Percentiles rank a stretch among this genome's conserved stretches.
Conservation (phyloP, 768 basidiomycete genomes). For the Boletus subparvulus region DNA sequence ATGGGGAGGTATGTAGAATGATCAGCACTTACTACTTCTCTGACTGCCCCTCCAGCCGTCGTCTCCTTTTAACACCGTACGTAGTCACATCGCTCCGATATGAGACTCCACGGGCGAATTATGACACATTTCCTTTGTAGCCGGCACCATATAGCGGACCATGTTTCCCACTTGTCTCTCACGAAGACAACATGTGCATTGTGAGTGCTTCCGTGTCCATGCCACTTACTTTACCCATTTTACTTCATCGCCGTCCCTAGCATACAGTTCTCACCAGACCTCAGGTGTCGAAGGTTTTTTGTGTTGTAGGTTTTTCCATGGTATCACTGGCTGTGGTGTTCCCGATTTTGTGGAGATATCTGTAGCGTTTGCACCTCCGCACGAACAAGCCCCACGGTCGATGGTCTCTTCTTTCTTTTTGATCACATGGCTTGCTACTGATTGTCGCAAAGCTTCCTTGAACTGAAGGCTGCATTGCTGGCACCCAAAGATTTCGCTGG, state of each 20-base stretch:
- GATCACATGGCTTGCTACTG: not conserved
- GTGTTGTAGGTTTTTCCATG: constrained; percentile 55
- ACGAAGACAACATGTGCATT: constrained; percentile 35
- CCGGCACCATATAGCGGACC: no score
- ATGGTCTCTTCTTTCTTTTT: constrained; percentile 36
- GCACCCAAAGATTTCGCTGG: constrained; percentile 55
- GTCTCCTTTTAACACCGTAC: no score
- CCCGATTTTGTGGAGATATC: constrained; percentile 55
- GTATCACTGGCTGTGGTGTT: constrained; percentile 58
- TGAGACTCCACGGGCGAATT: no score
- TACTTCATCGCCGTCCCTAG: constrained; percentile 47
- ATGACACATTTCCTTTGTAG: no score
- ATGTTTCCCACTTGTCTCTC: no score
- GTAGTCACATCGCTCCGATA: no score
- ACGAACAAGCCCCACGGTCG: constrained; percentile 53
- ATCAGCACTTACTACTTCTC: no score
- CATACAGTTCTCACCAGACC: constrained; percentile 46
- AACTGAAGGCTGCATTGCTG: constrained; percentile 49
- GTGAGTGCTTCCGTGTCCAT: constrained; percentile 28
- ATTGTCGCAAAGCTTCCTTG: constrained; percentile 48
- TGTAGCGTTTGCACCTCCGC: constrained; percentile 52
- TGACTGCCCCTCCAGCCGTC: no score
- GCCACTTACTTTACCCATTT: not conserved
- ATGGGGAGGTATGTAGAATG: no score
- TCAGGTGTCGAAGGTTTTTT: constrained; percentile 17